These are phyloP conservation scores for Gardenia jasminoides DNA, from an alignment of 257 asterid genomes.

Conservation along the genomic window DNA sequence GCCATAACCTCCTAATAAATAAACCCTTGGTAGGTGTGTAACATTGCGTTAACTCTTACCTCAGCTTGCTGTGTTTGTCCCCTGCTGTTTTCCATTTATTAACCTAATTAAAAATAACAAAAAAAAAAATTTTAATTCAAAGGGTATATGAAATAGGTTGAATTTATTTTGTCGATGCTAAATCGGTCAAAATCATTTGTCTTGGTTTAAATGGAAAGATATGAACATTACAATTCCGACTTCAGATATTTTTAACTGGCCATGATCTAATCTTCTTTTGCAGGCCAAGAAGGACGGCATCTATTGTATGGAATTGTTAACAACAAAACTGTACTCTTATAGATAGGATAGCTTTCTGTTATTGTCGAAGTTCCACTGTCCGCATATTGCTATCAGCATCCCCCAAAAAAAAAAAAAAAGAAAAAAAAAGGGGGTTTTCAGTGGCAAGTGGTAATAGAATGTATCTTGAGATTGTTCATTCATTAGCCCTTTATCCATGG, in stretches of 20 bases:
- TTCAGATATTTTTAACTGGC: not conserved
- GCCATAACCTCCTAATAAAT: not conserved
- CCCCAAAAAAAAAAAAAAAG: no score
- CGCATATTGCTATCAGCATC: not conserved
- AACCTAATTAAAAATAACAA: not conserved
- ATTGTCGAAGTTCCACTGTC: not conserved
- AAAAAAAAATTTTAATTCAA: not conserved
- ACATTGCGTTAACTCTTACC: not conserved
- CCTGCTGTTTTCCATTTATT: not conserved
- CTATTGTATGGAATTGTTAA: not conserved
- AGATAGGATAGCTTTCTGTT: not conserved
- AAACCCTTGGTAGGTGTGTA: not conserved
- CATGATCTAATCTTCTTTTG: not conserved
- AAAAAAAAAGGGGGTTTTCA: not conserved
- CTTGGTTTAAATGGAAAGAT: not conserved
- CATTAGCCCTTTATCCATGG: not conserved
- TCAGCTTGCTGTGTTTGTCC: not conserved
- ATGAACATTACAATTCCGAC: not conserved
- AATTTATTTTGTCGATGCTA: not conserved
- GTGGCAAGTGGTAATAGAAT: not conserved
- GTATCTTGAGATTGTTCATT: not conserved
- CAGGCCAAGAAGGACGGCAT: constrained; percentile 5
- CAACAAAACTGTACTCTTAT: not conserved
- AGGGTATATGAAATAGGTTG: not conserved
- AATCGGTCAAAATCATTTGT: not conserved